Percentiles rank a stretch among this genome's conserved stretches.
These are phyloP conservation scores for Candida ortonii DNA, from an alignment of 805 yeast species.

Conservation along the genomic window DNA sequence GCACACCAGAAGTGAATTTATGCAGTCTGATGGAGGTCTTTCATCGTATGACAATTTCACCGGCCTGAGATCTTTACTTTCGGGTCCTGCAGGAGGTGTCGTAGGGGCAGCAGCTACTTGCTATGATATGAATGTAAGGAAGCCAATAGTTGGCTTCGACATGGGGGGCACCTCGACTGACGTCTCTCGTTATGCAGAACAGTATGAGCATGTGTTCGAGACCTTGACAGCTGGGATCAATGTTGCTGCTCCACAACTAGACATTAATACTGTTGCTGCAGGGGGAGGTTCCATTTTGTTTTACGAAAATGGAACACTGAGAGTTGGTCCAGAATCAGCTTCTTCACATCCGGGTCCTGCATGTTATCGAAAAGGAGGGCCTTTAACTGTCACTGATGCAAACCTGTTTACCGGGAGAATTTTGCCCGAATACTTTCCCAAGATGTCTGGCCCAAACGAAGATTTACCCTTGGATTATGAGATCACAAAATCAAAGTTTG, in stretches of 20 bases:
- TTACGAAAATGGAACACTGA: constrained; percentile 65
- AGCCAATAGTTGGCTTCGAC: constrained; percentile 32
- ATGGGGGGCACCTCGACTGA: constrained; percentile 39
- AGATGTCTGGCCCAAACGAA: constrained; percentile 76
- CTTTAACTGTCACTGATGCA: constrained; percentile 78
- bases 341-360: constrained; percentile 86
- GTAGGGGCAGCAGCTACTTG: constrained; percentile 55
- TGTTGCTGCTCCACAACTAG: constrained; percentile 34
- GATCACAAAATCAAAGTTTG: constrained; percentile 47
- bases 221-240: constrained; percentile 32
- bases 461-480: constrained; percentile 62
- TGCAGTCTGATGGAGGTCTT: constrained; percentile 59
- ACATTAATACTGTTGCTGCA: constrained; percentile 30
- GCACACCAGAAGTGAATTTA: constrained; percentile 42
- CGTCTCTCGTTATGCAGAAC: constrained; percentile 30
- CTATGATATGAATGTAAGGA: constrained; percentile 32
- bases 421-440: constrained; percentile 68
- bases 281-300: constrained; percentile 59
- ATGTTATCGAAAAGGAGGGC: constrained; percentile 77
- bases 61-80: constrained; percentile 49
- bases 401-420: constrained; percentile 67
- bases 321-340: constrained; percentile 82
- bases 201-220: constrained; percentile 30
- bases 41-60: constrained; percentile 50
- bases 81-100: constrained; percentile 63